Percentiles rank a stretch among this genome's conserved stretches.
Evolutionary conservation across 2,329 filamentous ascomycete genomes (phyloP).

Genomic region (Lachnellula hyalina): DNA sequence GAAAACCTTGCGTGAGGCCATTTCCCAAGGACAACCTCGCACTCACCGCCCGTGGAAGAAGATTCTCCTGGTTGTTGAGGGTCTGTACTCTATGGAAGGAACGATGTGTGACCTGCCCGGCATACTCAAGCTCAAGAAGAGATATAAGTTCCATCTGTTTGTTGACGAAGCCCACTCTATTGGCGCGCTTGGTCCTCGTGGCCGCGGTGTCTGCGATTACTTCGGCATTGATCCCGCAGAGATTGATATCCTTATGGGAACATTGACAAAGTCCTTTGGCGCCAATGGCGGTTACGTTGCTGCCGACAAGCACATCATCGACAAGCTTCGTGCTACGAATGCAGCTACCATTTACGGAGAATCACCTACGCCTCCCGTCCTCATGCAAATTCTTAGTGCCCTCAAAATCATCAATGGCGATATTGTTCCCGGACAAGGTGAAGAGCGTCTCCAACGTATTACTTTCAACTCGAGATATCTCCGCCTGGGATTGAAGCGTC

Average conservation of each 20-base stretch:
- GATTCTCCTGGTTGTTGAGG: constrained; percentile 93
- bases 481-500: constrained; percentile 91
- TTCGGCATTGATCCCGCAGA: constrained; percentile 84
- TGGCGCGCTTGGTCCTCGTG: constrained; percentile 81
- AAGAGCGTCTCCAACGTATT: constrained; percentile 90
- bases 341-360: constrained; percentile 84
- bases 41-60: constrained; percentile 99
- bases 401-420: constrained; percentile 88
- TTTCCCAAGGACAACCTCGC: constrained; percentile 92
- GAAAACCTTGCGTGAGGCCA: constrained; percentile 78
- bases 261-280: constrained; percentile 95
- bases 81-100: constrained; percentile 98
- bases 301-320: constrained; percentile 82
- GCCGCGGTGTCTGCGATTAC: constrained; percentile 94
- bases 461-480: constrained; percentile 98
- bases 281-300: constrained; percentile 96
- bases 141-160: constrained; percentile 96
- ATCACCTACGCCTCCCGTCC: constrained; percentile 77
- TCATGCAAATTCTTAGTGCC: constrained; percentile 85
- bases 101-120: constrained; percentile 98
- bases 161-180: constrained; percentile 96
- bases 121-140: constrained; percentile 78
- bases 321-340: constrained; percentile 83
- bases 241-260: constrained; percentile 96
- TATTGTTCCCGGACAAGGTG: constrained; percentile 81